Percentiles rank a stretch among this genome's conserved stretches.
Conservation (phyloP, 768 basidiomycete genomes). For the Calocybe gangraenosa region DNA sequence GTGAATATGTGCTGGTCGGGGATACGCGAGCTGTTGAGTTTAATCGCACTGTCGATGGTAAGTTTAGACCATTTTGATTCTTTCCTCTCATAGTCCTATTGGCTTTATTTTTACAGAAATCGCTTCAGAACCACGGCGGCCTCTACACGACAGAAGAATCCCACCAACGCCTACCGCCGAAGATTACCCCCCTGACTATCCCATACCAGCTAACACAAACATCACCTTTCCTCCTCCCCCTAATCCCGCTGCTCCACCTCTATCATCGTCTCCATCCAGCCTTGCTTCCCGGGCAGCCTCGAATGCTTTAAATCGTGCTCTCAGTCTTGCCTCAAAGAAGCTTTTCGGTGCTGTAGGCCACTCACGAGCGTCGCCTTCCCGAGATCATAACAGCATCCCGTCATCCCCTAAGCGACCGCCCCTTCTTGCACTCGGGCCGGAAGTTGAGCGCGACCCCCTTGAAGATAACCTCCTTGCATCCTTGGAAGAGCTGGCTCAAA, state of each 20-base stretch:
- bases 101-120: slow-evolving; percentile 47
- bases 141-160: slow-evolving; percentile 51
- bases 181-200: slow-evolving; percentile 38
- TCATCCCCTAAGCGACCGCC: slow-evolving; percentile 57
- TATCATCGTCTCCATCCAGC: slow-evolving; percentile 64
- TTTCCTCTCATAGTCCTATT: not conserved
- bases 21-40: slow-evolving; percentile 90
- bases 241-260: slow-evolving; percentile 43
- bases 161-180: slow-evolving; percentile 46
- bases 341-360: slow-evolving; percentile 55
- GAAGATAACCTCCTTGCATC: slow-evolving; percentile 79
- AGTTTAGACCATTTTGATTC: slow-evolving; percentile 17
- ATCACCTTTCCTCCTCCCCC: slow-evolving; percentile 73
- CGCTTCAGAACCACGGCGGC: slow-evolving; percentile 51
- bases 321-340: slow-evolving; percentile 80
- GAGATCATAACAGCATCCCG: slow-evolving; percentile 34
- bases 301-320: slow-evolving; percentile 73
- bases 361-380: slow-evolving; percentile 33
- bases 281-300: slow-evolving; percentile 59
- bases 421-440: slow-evolving; percentile 43
- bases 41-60: slow-evolving; percentile 88
- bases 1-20: slow-evolving; percentile 93
- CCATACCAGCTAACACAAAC: slow-evolving; percentile 24
- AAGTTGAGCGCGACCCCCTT: slow-evolving; percentile 55
- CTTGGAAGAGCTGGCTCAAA: slow-evolving; percentile 91